Evolutionary conservation across 257 asterid species (phyloP).

Genomic region (Leonotis leonurus): DNA sequence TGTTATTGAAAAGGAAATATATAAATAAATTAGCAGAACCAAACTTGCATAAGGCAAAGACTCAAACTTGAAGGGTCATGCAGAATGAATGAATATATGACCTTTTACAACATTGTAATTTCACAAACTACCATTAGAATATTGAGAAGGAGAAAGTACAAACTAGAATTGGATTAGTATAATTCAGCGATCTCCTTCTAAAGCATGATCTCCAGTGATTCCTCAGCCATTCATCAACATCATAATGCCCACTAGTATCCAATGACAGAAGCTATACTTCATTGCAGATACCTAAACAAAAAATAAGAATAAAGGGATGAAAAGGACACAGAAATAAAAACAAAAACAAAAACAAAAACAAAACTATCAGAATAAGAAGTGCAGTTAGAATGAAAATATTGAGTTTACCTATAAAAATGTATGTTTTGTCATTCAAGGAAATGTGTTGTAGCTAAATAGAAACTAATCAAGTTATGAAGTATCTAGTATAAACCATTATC

Average conservation of each 20-base stretch:
- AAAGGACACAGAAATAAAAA: too few species aligned
- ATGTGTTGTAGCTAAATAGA: background rate
- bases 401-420: background rate
- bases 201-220: background rate
- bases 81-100: too few species aligned
- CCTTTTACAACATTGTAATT: too few species aligned
- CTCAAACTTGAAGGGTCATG: too few species aligned
- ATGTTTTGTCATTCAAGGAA: background rate
- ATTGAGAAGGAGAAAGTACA: background rate
- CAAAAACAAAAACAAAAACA: background rate
- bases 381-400: background rate
- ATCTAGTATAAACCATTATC: background rate
- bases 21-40: too few species aligned
- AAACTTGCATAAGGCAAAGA: too few species aligned
- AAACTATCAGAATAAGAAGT: background rate
- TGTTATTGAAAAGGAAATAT: too few species aligned
- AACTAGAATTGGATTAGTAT: background rate
- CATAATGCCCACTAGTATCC: background rate
- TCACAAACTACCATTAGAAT: background rate
- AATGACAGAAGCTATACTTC: slow-evolving; percentile 8
- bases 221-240: slow-evolving; percentile 4
- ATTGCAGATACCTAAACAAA: slow-evolving; percentile 19
- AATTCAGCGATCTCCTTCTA: background rate
- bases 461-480: background rate
- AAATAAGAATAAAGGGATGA: background rate